phyloP scores from a whole-genome alignment of 257 asterid species.

The Cynanchum wilfordii region DNA sequence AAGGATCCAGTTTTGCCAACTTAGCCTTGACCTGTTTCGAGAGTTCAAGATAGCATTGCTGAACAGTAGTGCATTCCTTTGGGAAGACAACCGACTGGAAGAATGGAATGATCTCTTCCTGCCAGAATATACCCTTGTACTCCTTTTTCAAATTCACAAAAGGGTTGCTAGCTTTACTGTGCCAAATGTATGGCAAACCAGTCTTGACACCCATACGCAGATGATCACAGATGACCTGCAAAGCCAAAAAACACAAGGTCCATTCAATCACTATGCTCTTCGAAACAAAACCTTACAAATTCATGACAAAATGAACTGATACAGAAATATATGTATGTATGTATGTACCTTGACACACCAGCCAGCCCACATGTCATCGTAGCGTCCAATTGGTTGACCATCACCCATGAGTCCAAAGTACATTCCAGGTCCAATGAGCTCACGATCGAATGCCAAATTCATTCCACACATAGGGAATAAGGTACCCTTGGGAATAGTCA shows the following conservation, averaged over 20 bases:
- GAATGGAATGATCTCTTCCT: conserved; percentile 70
- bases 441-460: conserved; percentile 74
- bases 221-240: conserved; percentile 74
- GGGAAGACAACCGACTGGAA: conserved; percentile 49
- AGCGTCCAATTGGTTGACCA: conserved; percentile 86
- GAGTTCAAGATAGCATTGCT: conserved; percentile 62
- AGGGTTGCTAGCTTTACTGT: conserved; percentile 91
- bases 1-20: conserved; percentile 47
- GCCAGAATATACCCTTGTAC: conserved; percentile 81
- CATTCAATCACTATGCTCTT: not conserved
- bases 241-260: not conserved
- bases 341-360: conserved; percentile 72
- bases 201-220: conserved; percentile 65
- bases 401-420: conserved; percentile 91
- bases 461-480: conserved; percentile 80
- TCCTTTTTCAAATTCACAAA: conserved; percentile 78
- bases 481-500: conserved; percentile 77
- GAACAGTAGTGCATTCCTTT: conserved; percentile 61
- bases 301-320: not conserved
- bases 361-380: conserved; percentile 91
- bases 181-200: conserved; percentile 80
- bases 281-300: not conserved
- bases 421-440: conserved; percentile 86
- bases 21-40: conserved; percentile 63
- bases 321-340: no score